Evolutionary conservation across 2,329 filamentous ascomycete genomes (phyloP).

Genomic region (Fusarium sp.): DNA sequence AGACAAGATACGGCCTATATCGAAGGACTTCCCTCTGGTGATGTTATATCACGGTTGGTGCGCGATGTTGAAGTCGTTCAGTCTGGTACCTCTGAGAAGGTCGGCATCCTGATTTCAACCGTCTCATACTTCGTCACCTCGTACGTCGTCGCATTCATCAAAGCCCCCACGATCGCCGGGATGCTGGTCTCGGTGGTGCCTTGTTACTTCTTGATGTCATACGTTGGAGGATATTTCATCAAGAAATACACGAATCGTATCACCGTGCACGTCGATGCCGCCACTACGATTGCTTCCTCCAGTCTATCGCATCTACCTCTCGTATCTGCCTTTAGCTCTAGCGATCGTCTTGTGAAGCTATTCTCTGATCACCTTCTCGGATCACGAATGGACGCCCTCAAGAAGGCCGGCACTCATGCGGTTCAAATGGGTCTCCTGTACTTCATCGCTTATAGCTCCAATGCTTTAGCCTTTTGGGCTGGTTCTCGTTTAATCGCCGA

Average conservation of each 20-base stretch:
- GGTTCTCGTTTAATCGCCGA: slow-evolving; percentile 64
- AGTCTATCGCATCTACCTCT: not conserved
- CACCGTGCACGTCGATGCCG: not conserved
- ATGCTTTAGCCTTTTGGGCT: slow-evolving; percentile 75
- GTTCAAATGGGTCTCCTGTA: slow-evolving; percentile 70
- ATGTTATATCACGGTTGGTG: slow-evolving; percentile 5
- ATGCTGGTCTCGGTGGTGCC: slow-evolving; percentile 7
- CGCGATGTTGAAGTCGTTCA: slow-evolving; percentile 2
- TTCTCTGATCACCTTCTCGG: slow-evolving; percentile 31
- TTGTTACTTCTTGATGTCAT: slow-evolving; percentile 6
- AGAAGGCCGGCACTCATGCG: slow-evolving; percentile 67
- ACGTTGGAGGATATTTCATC: not conserved
- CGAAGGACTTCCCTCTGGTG: slow-evolving; percentile 2
- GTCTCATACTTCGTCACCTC: slow-evolving; percentile 7
- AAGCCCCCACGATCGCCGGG: not conserved
- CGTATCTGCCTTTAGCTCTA: not conserved
- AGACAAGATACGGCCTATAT: not conserved
- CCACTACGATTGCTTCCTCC: not conserved
- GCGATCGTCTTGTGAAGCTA: not conserved
- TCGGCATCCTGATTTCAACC: slow-evolving; percentile 2
- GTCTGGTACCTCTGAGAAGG: slow-evolving; percentile 11
- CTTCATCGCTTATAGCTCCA: slow-evolving; percentile 74
- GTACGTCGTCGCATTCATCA: slow-evolving; percentile 8
- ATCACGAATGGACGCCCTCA: slow-evolving; percentile 64
- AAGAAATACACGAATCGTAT: not conserved